These are phyloP conservation scores for Begonia loranthoides DNA, from an alignment of 306 rosid species.

Conservation along the genomic window DNA sequence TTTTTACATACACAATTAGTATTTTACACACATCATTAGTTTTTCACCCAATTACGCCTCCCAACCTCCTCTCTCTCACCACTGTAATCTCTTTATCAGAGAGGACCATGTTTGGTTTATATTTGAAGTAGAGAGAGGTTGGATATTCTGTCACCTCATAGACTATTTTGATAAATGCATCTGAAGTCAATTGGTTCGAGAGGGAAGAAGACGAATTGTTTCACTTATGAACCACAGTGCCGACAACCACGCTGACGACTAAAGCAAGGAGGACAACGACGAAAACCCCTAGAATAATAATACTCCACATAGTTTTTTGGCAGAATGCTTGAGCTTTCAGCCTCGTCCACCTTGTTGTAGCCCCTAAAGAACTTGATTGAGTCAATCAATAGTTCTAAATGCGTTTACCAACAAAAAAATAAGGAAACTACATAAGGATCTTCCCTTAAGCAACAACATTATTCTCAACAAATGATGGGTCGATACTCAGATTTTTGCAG, in stretches of 20 bases:
- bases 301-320: slow-evolving; percentile 44
- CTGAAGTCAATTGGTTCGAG: slow-evolving; percentile 29
- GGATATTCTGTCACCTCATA: slow-evolving; percentile 63
- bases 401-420: too few species aligned
- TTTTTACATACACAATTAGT: too few species aligned
- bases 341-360: slow-evolving; percentile 67
- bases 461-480: too few species aligned
- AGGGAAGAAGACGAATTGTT: slow-evolving; percentile 23
- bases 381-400: slow-evolving; percentile 24
- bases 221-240: slow-evolving; percentile 34
- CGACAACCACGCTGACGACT: slow-evolving; percentile 37
- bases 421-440: too few species aligned
- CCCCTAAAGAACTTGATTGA: slow-evolving; percentile 66
- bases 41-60: too few species aligned
- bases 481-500: too few species aligned
- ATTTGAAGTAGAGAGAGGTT: slow-evolving; percentile 9
- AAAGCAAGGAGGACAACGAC: slow-evolving; percentile 22
- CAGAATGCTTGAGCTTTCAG: slow-evolving; percentile 44
- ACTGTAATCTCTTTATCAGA: too few species aligned
- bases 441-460: too few species aligned
- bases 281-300: slow-evolving; percentile 28
- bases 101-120: too few species aligned
- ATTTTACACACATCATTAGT: too few species aligned
- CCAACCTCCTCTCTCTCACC: too few species aligned
- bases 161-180: slow-evolving; percentile 50